Evolutionary conservation across 768 basidiomycete genomes (phyloP).

Genomic region (Suillus luteus): DNA sequence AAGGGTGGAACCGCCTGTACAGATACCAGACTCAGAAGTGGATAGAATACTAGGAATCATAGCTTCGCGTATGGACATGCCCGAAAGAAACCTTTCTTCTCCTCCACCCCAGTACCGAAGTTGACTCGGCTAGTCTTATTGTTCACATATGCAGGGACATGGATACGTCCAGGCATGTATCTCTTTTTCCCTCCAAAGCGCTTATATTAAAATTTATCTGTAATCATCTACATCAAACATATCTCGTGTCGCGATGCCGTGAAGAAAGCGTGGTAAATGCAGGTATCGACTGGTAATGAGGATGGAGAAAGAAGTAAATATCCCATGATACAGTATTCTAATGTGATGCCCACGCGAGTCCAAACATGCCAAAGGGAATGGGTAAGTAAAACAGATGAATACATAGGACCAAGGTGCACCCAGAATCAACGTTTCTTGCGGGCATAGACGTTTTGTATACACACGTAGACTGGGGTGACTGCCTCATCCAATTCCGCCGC

Average conservation of each 20-base stretch:
- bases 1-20: background rate
- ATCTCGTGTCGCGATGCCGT: conserved; percentile 3
- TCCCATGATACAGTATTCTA: conserved; percentile 23
- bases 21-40: conserved; percentile 12
- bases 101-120: conserved; percentile 12
- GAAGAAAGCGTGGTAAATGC: conserved; percentile 1
- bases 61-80: conserved; percentile 13
- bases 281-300: conserved; percentile 13
- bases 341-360: conserved; percentile 19
- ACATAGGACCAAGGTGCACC: conserved; percentile 10
- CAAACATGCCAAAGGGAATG: conserved; percentile 9
- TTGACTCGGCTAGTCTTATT: background rate
- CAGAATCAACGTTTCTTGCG: conserved; percentile 29
- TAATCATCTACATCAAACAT: conserved; percentile 5
- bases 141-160: conserved; percentile 5
- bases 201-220: background rate
- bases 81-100: background rate
- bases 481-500: conserved; percentile 53
- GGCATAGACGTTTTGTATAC: conserved; percentile 63
- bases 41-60: conserved; percentile 12
- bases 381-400: conserved; percentile 6
- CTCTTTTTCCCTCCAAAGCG: background rate
- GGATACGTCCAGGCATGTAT: background rate
- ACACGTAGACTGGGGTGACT: conserved; percentile 49
- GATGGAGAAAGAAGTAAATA: conserved; percentile 18